Percentiles rank a stretch among this genome's conserved stretches.
Conservation (phyloP, 2,329 filamentous ascomycete genomes). For the Aspergillus persii region DNA sequence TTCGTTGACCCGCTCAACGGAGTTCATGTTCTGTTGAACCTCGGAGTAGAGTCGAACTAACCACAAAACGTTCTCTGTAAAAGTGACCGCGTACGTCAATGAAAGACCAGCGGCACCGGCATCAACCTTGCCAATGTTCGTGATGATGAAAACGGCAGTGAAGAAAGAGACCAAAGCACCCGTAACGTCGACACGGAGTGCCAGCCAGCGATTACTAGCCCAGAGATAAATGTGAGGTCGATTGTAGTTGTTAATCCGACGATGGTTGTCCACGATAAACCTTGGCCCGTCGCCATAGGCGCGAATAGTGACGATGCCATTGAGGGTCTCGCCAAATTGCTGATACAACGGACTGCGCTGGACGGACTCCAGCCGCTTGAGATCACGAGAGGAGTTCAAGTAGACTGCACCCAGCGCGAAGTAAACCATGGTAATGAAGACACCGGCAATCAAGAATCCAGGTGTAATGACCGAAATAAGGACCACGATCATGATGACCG, state of each 20-base stretch:
- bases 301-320: slow-evolving; percentile 92
- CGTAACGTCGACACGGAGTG: slow-evolving; percentile 84
- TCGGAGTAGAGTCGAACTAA: slow-evolving; percentile 88
- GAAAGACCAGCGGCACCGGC: slow-evolving; percentile 90
- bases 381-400: slow-evolving; percentile 84
- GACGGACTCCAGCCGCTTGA: slow-evolving; percentile 92
- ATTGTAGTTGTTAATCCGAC: slow-evolving; percentile 83
- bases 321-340: slow-evolving; percentile 94
- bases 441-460: slow-evolving; percentile 79
- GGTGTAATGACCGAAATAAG: slow-evolving; percentile 88
- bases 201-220: slow-evolving; percentile 95
- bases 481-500: slow-evolving; percentile 78
- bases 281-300: slow-evolving; percentile 92
- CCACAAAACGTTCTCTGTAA: slow-evolving; percentile 96
- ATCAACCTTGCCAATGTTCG: slow-evolving; percentile 79
- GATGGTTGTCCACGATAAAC: slow-evolving; percentile 88
- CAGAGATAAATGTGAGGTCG: slow-evolving; percentile 95
- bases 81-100: slow-evolving; percentile 91
- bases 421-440: slow-evolving; percentile 82
- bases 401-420: slow-evolving; percentile 83
- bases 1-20: slow-evolving; percentile 94
- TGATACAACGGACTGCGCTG: slow-evolving; percentile 95
- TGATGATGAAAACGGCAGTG: slow-evolving; percentile 84
- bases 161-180: slow-evolving; percentile 93
- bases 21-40: slow-evolving; percentile 99